A percentile compares a stretch with the other conserved stretches of the same genome.
Conservation (phyloP, 441 rosid species). For the Corymbia calophylla region DNA sequence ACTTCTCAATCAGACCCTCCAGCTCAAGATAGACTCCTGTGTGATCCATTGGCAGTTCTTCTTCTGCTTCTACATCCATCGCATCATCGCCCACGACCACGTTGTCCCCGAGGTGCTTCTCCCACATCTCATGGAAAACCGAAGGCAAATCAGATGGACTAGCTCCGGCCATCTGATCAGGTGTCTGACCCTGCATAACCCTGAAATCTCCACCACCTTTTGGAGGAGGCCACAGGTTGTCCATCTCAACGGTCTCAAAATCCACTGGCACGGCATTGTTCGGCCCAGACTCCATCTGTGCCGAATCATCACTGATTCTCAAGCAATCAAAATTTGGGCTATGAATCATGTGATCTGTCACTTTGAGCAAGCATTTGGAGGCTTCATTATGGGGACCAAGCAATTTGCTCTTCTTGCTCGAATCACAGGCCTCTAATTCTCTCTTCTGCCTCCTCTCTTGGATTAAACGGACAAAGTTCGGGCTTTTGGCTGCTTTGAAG, state of each 20-base stretch:
- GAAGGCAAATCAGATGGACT: neutral
- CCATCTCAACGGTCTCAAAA: neutral
- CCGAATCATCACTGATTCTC: neutral
- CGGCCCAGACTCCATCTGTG: neutral
- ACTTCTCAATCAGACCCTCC: conserved; percentile 39
- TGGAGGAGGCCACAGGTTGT: neutral
- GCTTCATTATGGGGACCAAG: neutral
- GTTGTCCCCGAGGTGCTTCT: conserved; percentile 22
- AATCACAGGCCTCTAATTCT: neutral
- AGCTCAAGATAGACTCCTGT: conserved; percentile 36
- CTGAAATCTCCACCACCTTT: neutral
- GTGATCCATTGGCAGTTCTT: conserved; percentile 23
- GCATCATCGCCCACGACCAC: neutral
- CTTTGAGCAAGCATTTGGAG: neutral
- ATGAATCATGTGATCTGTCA: neutral
- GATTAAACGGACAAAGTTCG: conserved; percentile 29
- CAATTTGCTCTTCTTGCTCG: neutral
- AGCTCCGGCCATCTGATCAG: neutral
- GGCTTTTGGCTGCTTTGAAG: conserved; percentile 27
- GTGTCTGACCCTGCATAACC: neutral
- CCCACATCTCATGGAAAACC: conserved; percentile 15
- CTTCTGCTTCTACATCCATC: neutral
- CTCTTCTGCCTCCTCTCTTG: conserved; percentile 34
- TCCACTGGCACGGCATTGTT: neutral
- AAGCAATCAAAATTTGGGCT: neutral